Evolutionary conservation across 2,329 filamentous ascomycete genomes (phyloP).

Genomic region (Colletotrichum australisinense): DNA sequence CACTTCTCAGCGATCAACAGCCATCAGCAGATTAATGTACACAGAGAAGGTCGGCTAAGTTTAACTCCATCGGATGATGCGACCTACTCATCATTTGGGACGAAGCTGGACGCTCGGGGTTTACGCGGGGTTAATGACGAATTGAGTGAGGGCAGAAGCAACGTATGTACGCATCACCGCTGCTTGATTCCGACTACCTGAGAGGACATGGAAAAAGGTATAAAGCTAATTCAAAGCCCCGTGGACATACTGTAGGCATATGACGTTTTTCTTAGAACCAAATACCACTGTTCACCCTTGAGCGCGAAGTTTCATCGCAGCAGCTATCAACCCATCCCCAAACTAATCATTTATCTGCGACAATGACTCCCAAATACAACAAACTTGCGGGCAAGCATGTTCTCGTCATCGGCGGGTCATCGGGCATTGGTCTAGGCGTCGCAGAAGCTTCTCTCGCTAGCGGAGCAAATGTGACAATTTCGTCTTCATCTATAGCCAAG

Average conservation of each 20-base stretch:
- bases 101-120: background rate
- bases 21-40: no score
- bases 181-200: background rate
- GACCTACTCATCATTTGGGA: background rate
- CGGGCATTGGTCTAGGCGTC: constrained; percentile 71
- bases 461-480: constrained; percentile 67
- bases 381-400: constrained; percentile 51
- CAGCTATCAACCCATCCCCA: no score
- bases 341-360: background rate
- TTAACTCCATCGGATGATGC: background rate
- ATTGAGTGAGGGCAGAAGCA: background rate
- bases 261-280: no score
- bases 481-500: constrained; percentile 65
- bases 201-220: background rate
- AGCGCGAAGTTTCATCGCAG: background rate
- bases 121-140: background rate
- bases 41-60: background rate
- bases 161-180: background rate
- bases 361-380: constrained; percentile 40
- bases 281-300: background rate
- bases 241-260: background rate
- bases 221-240: background rate
- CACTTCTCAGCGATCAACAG: background rate
- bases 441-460: constrained; percentile 68
- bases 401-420: constrained; percentile 72